Base-by-base conservation (phyloP, 2,329 filamentous ascomycete species). In the Aspergillus brunneoviolaceus region DNA sequence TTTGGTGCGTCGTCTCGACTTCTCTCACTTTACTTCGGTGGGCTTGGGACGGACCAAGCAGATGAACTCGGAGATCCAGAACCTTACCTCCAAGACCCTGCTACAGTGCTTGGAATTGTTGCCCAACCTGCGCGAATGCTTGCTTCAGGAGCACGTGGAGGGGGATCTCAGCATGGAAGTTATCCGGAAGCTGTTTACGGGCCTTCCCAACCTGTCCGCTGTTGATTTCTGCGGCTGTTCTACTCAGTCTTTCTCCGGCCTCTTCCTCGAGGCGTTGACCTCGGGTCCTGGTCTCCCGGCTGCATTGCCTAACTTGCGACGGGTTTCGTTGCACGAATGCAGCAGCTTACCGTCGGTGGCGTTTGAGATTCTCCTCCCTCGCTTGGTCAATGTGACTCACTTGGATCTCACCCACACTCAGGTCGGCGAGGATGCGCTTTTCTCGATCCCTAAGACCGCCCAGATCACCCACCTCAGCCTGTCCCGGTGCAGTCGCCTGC, bases 11-110 rank as follows among this genome's bases (percentile, higher is more conserved):
- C 88, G 91, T 54, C 80, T 94, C 50, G 91, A 95, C 77, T 93
- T 95, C 70, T 92, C 89, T 63, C 90, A 93, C 79, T 93, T 93
- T 77, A 93, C 91, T 73, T 90, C 90, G 23, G 87, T 89, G 57
- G 89, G 89, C 58, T 82, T 92, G 64, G 92, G 92, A 70, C 85
- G 85, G 62, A 91, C 89, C 16, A 88, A 87, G 65, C 86, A 87
- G 73, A 89, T 92, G 82, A 88, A 91, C 60, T 83, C 85, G 23
- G 84, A 89, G 74, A 90, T 90, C 59, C 86, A 86, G 70, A 92
- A 93, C 76, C 76, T 95, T 68, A 94, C 90, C 21, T 82, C 88
- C 14, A 84, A 86, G 70, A 94, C 90, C 5, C 81, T 95, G 51
- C 77, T 89, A 55, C 82, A 87, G 73, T 92, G 89, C 72, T 79